Base-by-base conservation (phyloP, 164 flowering plant genomes). In the Berberis vulgaris region DNA sequence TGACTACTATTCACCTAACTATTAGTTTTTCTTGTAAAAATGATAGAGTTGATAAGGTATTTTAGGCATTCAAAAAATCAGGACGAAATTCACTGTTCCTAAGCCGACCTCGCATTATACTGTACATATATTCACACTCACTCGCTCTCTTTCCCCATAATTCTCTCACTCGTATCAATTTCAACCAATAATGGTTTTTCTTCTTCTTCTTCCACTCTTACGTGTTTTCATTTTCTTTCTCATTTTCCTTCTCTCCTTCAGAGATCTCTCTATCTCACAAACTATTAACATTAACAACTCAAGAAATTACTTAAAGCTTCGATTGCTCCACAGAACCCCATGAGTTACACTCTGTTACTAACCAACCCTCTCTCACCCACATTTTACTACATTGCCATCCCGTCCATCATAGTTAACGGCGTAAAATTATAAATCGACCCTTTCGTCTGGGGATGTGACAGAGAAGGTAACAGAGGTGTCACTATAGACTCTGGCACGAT, bases 401-500 rank as follows among this genome's bases (percentile, higher is more conserved):
- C 76, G 46, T 13, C 59, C 61, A 86, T 81, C 0, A 57, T 39
- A 45, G 78, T 90, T n/a, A 67, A 81, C 65, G 78, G 79, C 38
- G 71, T 41, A 50, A 72, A 73, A 59, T 66, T 90, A 59, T 77
- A 7, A 2, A 81, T 87, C 44, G 53, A 69, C 63, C 82, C 88
- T 6, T 81, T 85, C 1, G 78, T 82, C 7, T 90, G 92, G 92
- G 71, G 64, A 8, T 4, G 85, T 41, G 84, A 83, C 68, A 60
- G 65, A 42, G 49, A 45, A 1, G 94, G 97, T 6, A 83, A 84
- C 65, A 91, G 91, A 45, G 97, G 92, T 63, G 86, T 92, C 41
- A 68, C 86, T 2, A 42, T 90, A 11, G 97, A 90, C 64, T 86
- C 97, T 2, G 95, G 97, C 7, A 88, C 97, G 1, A 90, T 95